These are phyloP conservation scores for Pleurotus tuber-regium DNA, from an alignment of 768 basidiomycete species.

Conservation along the genomic window DNA sequence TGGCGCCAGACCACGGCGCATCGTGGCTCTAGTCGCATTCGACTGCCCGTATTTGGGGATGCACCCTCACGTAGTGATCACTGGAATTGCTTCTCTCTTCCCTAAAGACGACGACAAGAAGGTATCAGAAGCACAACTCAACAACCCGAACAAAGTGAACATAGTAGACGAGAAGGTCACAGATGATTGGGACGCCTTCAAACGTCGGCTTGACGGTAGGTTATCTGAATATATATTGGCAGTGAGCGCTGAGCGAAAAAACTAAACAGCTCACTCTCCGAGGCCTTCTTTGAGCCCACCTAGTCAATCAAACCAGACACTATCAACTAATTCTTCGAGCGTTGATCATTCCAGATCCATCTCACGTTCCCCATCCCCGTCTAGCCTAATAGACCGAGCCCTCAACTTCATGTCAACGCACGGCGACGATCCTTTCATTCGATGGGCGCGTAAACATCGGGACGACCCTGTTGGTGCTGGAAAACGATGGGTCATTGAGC, in stretches of 20 bases:
- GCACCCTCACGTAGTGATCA: slow-evolving; percentile 61
- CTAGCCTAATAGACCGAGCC: slow-evolving; percentile 33
- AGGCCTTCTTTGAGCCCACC: not conserved
- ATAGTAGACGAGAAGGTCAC: slow-evolving; percentile 44
- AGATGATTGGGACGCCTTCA: slow-evolving; percentile 48
- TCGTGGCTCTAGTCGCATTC: slow-evolving; percentile 54
- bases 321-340: not conserved
- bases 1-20: slow-evolving; percentile 35
- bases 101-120: slow-evolving; percentile 29
- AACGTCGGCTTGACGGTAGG: slow-evolving; percentile 29
- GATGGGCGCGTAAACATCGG: slow-evolving; percentile 52
- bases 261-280: no score
- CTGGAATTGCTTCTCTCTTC: slow-evolving; percentile 53
- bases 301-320: not conserved
- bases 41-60: slow-evolving; percentile 60
- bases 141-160: slow-evolving; percentile 37
- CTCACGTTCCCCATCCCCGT: slow-evolving; percentile 17
- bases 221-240: not conserved
- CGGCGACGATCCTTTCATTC: slow-evolving; percentile 41
- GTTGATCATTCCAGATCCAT: slow-evolving; percentile 5
- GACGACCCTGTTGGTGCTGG: slow-evolving; percentile 47
- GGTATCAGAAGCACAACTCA: slow-evolving; percentile 38
- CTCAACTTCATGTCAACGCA: slow-evolving; percentile 37
- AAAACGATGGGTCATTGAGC: slow-evolving; percentile 51
- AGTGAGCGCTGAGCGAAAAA: no score